Evolutionary conservation across 1,284 basidiomycete species (phyloP), one percentile per base, ranked within the genome.

Genomic region (Tylopilus sp.): DNA sequence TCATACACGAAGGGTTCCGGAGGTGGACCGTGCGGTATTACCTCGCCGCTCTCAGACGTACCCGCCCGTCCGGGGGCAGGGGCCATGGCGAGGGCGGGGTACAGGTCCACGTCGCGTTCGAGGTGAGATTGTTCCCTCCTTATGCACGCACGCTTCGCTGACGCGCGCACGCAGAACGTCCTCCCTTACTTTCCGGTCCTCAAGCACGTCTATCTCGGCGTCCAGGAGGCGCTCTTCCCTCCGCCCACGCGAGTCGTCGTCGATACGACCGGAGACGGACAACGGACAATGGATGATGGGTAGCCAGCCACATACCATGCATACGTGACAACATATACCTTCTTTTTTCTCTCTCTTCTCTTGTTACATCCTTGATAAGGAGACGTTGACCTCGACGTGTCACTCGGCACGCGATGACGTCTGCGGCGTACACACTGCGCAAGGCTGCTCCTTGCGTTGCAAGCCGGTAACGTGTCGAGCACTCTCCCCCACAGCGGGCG

Each of bases 21-120:
- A 69, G 83, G 46, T 90, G 86, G 86, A 72, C 84, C 59, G 75
- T 88, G 15, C 75, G 79, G 14, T 86, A 80, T 59, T 88, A 87
- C 61, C 68, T 88, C 10, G 81, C 76, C 4, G 74, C 75, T 15
- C 61, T 87, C 60, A 86, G 20, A 67, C 70, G 17, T 59, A 66
- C n/a, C n/a, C n/a, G n/a, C n/a, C n/a, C n/a, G n/a, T n/a, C n/a
- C n/a, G n/a, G n/a, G n/a, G n/a, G n/a, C n/a, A n/a, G n/a, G n/a
- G n/a, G n/a, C n/a, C n/a, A n/a, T n/a, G n/a, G 20, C 7, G 18
- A 8, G 20, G 40, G 38, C 6, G 15, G 34, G 9, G 57, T 71
- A 28, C 60, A 62, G 4, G 55, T 81, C 2, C 68, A 75, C n/a
- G 73, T 81, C 18, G 77, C 76, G 10, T 85, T 74, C 56, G 72